These are phyloP conservation scores for Lyophyllum shimeji DNA, from an alignment of 768 basidiomycete species.

Conservation along the genomic window DNA sequence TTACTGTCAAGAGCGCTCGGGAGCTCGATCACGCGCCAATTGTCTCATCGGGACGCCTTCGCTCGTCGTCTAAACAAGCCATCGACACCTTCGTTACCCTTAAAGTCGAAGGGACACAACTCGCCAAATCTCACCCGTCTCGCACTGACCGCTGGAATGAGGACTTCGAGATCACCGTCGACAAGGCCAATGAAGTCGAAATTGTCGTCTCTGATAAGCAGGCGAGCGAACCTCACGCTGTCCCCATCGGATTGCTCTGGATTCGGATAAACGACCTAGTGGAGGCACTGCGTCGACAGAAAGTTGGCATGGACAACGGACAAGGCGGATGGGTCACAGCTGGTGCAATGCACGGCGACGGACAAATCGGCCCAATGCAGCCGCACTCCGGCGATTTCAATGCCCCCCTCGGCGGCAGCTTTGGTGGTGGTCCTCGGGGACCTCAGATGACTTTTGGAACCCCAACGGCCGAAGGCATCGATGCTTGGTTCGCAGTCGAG, in stretches of 20 bases:
- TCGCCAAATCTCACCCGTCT: constrained; percentile 88
- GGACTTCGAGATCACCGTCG: constrained; percentile 93
- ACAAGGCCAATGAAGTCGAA: constrained; percentile 99
- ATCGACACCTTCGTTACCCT: constrained; percentile 90
- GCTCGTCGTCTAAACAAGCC: constrained; percentile 76
- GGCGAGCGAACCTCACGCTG: constrained; percentile 72
- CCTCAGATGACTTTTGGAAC: constrained; percentile 33
- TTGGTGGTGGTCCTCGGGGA: constrained; percentile 43
- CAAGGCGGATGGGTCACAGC: constrained; percentile 97
- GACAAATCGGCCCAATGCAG: constrained; percentile 32
- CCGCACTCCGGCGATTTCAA: constrained; percentile 43
- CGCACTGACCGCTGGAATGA: constrained; percentile 98
- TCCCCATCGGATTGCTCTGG: constrained; percentile 95
- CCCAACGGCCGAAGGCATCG: constrained; percentile 74
- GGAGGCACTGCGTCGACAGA: constrained; percentile 89
- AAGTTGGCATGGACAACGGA: constrained; percentile 83
- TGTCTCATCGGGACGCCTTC: constrained; percentile 49
- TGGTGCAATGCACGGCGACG: constrained; percentile 76
- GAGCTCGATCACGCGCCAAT: constrained; percentile 95
- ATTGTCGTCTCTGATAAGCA: constrained; percentile 95
- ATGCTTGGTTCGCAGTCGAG: constrained; percentile 97
- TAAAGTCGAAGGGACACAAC: constrained; percentile 94
- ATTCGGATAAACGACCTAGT: constrained; percentile 91
- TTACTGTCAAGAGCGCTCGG: constrained; percentile 86
- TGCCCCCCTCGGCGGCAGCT: constrained; percentile 47